Base-by-base conservation (phyloP, 495 filamentous ascomycete genomes). In the Saxispiralis lemnorum region DNA sequence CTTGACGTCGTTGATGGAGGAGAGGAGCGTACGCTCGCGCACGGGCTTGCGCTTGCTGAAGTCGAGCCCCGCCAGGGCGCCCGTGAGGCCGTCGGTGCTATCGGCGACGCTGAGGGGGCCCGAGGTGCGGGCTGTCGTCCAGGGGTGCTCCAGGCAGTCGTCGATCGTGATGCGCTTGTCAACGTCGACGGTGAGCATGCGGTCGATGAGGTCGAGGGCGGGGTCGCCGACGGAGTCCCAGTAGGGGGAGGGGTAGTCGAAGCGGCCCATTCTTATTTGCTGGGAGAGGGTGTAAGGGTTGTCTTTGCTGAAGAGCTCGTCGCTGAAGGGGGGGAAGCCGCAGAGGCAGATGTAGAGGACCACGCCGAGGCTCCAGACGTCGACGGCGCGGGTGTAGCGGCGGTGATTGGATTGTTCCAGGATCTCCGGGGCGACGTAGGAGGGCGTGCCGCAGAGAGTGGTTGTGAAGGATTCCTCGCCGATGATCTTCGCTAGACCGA, bases 281-380 rank as follows among this genome's bases (percentile, higher is more conserved):
- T 99, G 83, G 0, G 81, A 79, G 13, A 99, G 69, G 0, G 70
- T 86, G 50, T 83, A 94, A 9, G 88, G 92, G 48, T 86, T 80
- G 34, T 83, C 75, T 4, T 59, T 44, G 5, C 75, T 80, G 53
- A 72, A 80, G 0, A 96, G 75, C 60, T 99, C 92, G 49, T 96
- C 92, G 2, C 79, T 86, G 64, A 99, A 99, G 0, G 92, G 92
- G 3, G 92, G 89, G 52, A 96, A 99, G 3, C 92, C 92, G 57
- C 92, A 99, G 12, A 99, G 75, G 56, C 87, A 96, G 51, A 99
- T 96, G 61, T 99, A 99, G 16, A 99, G 72, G n/a, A 96, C 92
- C 9, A 99, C 92, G 11, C 92, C 92, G 13, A 96, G 72, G 0
- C 86, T 93, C 92, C 92, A 99, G 40, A 96, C 69, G 60, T 99